Percentiles rank a stretch among this genome's conserved stretches.
phyloP scores from a whole-genome alignment of 192 early-diverging fungal species.

The Coemansia furcata region DNA sequence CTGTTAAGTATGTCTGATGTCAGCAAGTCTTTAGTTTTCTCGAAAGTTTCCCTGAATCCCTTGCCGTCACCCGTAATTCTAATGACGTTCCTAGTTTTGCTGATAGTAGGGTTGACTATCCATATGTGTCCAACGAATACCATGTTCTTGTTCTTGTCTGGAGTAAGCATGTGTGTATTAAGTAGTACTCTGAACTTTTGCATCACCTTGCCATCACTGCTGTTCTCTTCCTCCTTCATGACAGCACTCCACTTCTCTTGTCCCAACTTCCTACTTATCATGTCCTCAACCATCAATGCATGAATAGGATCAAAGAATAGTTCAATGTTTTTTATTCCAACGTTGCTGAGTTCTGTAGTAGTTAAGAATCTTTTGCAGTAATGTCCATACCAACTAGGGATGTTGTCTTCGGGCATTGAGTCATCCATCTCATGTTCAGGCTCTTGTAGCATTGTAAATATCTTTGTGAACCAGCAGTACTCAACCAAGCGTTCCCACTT shows the following conservation, averaged over 20 bases:
- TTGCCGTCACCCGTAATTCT: not conserved
- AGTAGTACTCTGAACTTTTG: not conserved
- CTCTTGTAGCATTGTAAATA: too few species aligned
- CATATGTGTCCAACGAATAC: not conserved
- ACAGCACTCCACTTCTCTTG: not conserved
- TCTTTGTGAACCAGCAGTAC: too few species aligned
- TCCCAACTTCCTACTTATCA: not conserved
- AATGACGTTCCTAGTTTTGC: not conserved
- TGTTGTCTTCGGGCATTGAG: not conserved
- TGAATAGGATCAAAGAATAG: constrained; percentile 1
- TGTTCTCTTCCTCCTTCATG: not conserved
- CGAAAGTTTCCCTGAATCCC: not conserved
- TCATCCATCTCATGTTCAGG: too few species aligned
- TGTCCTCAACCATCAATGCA: not conserved
- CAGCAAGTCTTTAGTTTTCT: not conserved
- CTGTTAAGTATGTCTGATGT: not conserved
- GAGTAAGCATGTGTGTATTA: not conserved
- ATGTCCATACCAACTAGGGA: not conserved
- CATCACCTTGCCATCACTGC: not conserved
- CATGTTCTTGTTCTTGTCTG: not conserved
- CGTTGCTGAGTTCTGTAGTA: not conserved
- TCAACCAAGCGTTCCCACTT: too few species aligned
- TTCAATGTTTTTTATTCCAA: not conserved
- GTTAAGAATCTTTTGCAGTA: not conserved
- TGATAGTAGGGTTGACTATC: not conserved